phyloP scores from a whole-genome alignment of 257 asterid species.

The Henckelia pumila region DNA sequence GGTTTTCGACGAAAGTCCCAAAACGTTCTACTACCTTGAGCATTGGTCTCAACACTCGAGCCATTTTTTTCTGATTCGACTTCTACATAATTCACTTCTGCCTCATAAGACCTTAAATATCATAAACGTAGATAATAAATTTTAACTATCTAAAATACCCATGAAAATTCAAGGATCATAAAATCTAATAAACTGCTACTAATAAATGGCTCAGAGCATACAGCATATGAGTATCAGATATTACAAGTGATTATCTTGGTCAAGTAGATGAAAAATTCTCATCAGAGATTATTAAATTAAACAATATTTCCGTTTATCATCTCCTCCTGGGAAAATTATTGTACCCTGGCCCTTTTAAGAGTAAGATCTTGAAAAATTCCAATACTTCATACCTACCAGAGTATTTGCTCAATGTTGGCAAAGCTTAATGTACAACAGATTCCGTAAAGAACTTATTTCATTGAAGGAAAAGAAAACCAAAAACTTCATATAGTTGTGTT shows the following conservation, averaged over 20 bases:
- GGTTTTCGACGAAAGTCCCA: slow-evolving; percentile 46
- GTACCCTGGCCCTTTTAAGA: too few species aligned
- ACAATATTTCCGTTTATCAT: background rate
- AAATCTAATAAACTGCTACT: background rate
- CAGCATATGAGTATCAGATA: background rate
- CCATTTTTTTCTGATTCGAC: slow-evolving; percentile 48
- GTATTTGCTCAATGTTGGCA: background rate
- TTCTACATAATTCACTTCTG: slow-evolving; percentile 83
- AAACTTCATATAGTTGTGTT: too few species aligned
- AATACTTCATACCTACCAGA: background rate
- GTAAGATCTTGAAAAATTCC: background rate
- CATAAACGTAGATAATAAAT: background rate
- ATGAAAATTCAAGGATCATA: background rate
- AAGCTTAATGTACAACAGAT: background rate
- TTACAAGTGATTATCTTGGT: background rate
- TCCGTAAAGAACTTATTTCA: background rate
- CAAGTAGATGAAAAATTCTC: background rate
- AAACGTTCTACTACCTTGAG: slow-evolving; percentile 36
- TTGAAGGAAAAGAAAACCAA: background rate
- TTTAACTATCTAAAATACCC: background rate
- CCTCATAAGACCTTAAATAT: slow-evolving; percentile 75
- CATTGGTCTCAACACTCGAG: slow-evolving; percentile 35
- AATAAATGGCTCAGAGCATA: background rate
- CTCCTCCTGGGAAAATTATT: background rate
- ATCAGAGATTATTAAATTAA: too few species aligned